Percentiles rank a stretch among this genome's conserved stretches.
phyloP scores from a whole-genome alignment of 2,329 filamentous ascomycete genomes.

The Cladosporium sp. region DNA sequence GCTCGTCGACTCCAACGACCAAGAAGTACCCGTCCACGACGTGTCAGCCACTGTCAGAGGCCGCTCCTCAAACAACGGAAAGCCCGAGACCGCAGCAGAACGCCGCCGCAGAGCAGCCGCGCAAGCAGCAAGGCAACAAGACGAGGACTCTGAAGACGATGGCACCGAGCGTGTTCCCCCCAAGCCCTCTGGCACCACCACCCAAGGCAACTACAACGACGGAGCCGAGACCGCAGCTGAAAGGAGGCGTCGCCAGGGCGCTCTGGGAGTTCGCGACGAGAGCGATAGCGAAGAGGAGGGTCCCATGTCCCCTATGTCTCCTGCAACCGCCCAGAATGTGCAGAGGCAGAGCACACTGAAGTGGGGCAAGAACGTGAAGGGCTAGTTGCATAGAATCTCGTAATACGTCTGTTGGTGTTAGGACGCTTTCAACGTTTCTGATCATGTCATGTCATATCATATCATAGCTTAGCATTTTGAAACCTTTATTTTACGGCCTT shows the following conservation, averaged over 20 bases:
- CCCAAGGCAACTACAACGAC: constrained; percentile 36
- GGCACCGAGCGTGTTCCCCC: constrained; percentile 43
- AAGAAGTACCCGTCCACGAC: constrained; percentile 52
- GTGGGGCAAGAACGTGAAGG: constrained; percentile 36
- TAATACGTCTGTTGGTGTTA: background rate
- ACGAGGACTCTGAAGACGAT: constrained; percentile 43
- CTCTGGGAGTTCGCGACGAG: constrained; percentile 60
- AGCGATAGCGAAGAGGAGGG: constrained; percentile 55
- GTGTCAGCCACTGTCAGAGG: constrained; percentile 38
- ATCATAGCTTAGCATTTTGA: background rate
- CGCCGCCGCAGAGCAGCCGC: constrained; percentile 44
- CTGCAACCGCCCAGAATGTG: constrained; percentile 18
- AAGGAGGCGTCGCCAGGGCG: constrained; percentile 70
- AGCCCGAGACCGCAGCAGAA: constrained; percentile 43
- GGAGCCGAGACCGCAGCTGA: constrained; percentile 71
- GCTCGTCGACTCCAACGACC: constrained; percentile 48
- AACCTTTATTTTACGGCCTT: background rate
- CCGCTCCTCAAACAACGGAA: background rate
- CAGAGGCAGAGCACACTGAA: constrained; percentile 33
- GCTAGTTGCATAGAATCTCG: constrained; percentile 21
- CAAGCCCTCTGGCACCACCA: background rate
- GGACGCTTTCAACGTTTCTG: background rate
- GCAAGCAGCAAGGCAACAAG: constrained; percentile 23
- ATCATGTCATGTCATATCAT: background rate
- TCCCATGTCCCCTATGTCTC: constrained; percentile 6